A percentile compares a stretch with the other conserved stretches of the same genome.
Conservation (phyloP, 305 asterid species). For the Stenogyne calaminthoides region DNA sequence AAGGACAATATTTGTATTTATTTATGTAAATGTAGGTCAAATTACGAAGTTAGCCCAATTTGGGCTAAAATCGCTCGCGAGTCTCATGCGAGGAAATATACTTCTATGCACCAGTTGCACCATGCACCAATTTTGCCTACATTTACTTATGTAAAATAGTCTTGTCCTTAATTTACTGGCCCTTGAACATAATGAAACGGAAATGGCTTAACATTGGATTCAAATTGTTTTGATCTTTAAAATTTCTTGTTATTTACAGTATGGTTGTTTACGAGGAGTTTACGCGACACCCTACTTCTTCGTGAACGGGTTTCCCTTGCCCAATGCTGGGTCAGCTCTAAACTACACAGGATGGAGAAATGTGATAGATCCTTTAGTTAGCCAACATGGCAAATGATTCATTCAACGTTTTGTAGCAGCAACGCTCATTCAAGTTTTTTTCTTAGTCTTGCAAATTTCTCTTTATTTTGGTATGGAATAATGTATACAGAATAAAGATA, state of each 20-base stretch:
- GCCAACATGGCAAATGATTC: slow-evolving; percentile 1
- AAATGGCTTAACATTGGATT: neutral
- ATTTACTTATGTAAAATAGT: too few species aligned
- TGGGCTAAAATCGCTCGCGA: too few species aligned
- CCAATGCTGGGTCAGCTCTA: slow-evolving; percentile 61
- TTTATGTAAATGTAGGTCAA: too few species aligned
- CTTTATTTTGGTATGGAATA: neutral
- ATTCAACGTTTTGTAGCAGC: neutral
- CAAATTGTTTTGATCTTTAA: neutral
- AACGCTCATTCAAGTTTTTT: neutral
- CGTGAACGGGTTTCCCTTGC: slow-evolving; percentile 80
- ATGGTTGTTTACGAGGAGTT: slow-evolving; percentile 81
- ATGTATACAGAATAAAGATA: neutral
- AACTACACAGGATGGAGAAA: slow-evolving; percentile 59
- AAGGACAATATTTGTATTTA: too few species aligned
- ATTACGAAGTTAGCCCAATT: too few species aligned
- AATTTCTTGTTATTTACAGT: slow-evolving; percentile 43
- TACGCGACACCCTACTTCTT: slow-evolving; percentile 88
- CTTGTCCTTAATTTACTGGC: too few species aligned
- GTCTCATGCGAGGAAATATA: too few species aligned
- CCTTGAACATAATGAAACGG: neutral
- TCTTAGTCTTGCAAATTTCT: neutral
- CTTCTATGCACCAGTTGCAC: too few species aligned
- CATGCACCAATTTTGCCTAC: too few species aligned
- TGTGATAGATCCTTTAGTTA: slow-evolving; percentile 59